A percentile compares a stretch with the other conserved stretches of the same genome.
Conservation (phyloP, 179 eudicot genomes). For the Beta macrorhiza region DNA sequence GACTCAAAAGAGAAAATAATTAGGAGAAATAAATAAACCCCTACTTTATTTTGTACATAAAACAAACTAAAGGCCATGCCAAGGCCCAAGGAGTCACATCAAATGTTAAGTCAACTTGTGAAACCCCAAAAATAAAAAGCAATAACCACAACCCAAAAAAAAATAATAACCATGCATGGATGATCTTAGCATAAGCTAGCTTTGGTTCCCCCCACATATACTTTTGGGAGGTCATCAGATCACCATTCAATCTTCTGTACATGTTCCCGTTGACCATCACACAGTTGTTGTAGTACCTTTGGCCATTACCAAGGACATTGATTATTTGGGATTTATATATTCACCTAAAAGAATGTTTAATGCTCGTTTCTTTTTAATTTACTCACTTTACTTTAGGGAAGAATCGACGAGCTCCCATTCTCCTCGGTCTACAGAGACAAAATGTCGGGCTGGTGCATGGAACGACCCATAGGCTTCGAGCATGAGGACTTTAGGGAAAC, state of each 20-base stretch:
- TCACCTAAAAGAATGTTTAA: too few relatives aligned
- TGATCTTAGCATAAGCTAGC: neutral
- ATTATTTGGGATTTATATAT: too few relatives aligned
- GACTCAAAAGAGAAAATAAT: slow-evolving; percentile 8
- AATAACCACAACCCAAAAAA: neutral
- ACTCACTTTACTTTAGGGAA: too few relatives aligned
- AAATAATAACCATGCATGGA: neutral
- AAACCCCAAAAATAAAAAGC: neutral
- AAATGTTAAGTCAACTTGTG: slow-evolving; percentile 25
- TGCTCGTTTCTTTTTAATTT: too few relatives aligned
- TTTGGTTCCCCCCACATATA: neutral
- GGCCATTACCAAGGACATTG: neutral
- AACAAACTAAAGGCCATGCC: neutral
- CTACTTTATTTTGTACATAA: neutral
- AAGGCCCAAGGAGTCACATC: slow-evolving; percentile 23
- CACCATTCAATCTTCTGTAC: slow-evolving; percentile 14
- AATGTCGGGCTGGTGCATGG: too few relatives aligned
- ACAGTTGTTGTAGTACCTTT: slow-evolving; percentile 2
- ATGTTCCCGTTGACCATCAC: slow-evolving; percentile 19
- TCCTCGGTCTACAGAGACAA: too few relatives aligned
- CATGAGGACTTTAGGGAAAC: too few relatives aligned
- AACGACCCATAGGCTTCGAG: too few relatives aligned
- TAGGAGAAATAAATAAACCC: neutral
- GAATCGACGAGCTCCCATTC: too few relatives aligned
- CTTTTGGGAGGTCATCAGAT: neutral